phyloP scores from a whole-genome alignment of 148 eudicot species.

The Pharnaceum exiguum region DNA sequence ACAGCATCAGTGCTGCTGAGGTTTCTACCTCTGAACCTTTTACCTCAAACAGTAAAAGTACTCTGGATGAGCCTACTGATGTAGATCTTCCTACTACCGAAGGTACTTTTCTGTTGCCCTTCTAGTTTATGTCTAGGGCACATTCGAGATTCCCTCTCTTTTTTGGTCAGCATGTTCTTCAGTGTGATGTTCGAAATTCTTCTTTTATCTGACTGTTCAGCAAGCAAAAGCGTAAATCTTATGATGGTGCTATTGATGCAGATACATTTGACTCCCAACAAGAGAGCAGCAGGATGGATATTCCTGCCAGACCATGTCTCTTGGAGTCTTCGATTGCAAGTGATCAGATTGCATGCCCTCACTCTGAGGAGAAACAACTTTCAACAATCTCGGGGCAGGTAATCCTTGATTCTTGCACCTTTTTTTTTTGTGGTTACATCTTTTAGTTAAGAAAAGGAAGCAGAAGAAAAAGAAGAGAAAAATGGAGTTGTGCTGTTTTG shows the following conservation, averaged over 20 bases:
- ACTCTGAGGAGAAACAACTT: conserved; percentile 19
- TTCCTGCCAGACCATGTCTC: conserved; percentile 24
- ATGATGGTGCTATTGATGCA: conserved; percentile 25
- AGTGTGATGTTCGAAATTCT: neutral
- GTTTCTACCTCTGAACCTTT: conserved; percentile 15
- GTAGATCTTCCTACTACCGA: conserved; percentile 19
- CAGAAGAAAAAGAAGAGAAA: neutral
- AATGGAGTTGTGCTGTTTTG: neutral
- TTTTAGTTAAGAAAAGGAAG: neutral
- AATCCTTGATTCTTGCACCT: neutral
- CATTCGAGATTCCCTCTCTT: neutral
- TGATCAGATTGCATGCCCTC: conserved; percentile 11
- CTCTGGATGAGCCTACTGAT: conserved; percentile 19
- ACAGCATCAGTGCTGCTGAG: conserved; percentile 22
- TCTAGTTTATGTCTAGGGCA: neutral
- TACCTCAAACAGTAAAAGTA: conserved; percentile 17
- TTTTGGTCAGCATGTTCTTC: conserved; percentile 3
- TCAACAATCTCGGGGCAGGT: conserved; percentile 34
- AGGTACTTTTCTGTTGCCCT: conserved; percentile 14
- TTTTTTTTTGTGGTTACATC: neutral
- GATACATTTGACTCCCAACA: conserved; percentile 25
- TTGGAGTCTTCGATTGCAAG: conserved; percentile 12
- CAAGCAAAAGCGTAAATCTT: neutral
- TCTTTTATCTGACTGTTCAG: neutral
- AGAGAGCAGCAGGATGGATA: conserved; percentile 21